phyloP scores from a whole-genome alignment of 2,329 filamentous ascomycete species.

The Arthrobotrys conoides region DNA sequence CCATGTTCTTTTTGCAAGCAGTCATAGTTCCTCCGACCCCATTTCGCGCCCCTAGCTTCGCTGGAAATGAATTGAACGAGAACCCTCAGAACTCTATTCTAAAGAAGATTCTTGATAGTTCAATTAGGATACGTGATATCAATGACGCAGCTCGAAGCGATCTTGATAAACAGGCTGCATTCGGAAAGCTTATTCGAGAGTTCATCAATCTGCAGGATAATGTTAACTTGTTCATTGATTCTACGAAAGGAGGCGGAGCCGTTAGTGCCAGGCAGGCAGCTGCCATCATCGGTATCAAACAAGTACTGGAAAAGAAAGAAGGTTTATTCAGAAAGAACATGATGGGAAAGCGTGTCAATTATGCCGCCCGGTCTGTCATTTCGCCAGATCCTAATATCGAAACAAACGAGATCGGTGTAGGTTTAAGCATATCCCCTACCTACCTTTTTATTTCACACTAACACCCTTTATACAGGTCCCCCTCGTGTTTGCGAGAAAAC shows the following conservation, averaged over 20 bases:
- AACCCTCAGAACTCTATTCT: constrained; percentile 84
- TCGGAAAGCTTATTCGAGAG: constrained; percentile 62
- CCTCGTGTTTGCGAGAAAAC: constrained; percentile 94
- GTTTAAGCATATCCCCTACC: neutral
- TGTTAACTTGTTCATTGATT: constrained; percentile 93
- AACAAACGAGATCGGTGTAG: constrained; percentile 96
- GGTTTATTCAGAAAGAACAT: constrained; percentile 98
- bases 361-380: constrained; percentile 96
- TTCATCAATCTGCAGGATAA: constrained; percentile 79
- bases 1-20: constrained; percentile 91
- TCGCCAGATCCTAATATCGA: constrained; percentile 99
- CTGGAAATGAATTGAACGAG: constrained; percentile 85
- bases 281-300: constrained; percentile 84
- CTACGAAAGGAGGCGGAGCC: constrained; percentile 79
- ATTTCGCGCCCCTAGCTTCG: constrained; percentile 86
- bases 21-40: constrained; percentile 92
- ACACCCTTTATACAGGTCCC: constrained; percentile 68
- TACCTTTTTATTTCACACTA: neutral
- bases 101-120: constrained; percentile 83
- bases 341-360: constrained; percentile 99
- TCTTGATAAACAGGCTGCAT: constrained; percentile 35
- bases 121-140: constrained; percentile 73
- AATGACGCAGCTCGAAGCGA: constrained; percentile 51
- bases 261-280: constrained; percentile 77
- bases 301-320: constrained; percentile 98